Conservation (phyloP, 2,329 filamentous ascomycete species). For the Monosporascus sp. region DNA sequence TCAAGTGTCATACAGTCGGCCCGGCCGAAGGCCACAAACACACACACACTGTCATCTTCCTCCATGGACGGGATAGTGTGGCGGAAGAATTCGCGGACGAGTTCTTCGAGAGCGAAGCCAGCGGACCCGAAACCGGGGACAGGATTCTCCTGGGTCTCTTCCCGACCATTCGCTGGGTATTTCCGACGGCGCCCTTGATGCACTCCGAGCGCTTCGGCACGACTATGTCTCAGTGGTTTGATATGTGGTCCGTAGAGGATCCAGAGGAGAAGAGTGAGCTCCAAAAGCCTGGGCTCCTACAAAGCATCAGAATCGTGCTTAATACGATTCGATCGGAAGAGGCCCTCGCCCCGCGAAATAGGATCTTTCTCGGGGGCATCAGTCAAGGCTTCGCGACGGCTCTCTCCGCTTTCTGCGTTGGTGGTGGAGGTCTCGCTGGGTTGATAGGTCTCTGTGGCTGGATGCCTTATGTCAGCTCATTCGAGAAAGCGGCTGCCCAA, state of each 20-base stretch:
- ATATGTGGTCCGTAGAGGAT: constrained; percentile 48
- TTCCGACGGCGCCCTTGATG: constrained; percentile 16
- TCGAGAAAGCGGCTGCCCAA: no score
- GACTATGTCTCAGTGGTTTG: constrained; percentile 26
- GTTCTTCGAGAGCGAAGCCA: constrained; percentile 33
- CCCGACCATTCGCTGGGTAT: constrained; percentile 24
- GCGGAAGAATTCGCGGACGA: constrained; percentile 33
- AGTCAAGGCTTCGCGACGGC: constrained; percentile 27
- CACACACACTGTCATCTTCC: constrained; percentile 40
- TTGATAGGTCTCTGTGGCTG: constrained; percentile 25
- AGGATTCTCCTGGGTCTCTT: constrained; percentile 18
- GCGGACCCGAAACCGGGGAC: constrained; percentile 9
- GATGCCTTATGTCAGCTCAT: constrained; percentile 12
- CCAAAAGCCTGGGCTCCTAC: constrained; percentile 16
- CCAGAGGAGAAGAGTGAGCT: constrained; percentile 27
- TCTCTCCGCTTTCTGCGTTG: constrained; percentile 7
- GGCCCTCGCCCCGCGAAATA: constrained; percentile 10
- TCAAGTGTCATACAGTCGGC: no score
- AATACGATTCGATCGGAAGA: constrained; percentile 18
- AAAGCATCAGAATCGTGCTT: constrained; percentile 15
- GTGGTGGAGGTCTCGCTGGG: constrained; percentile 14
- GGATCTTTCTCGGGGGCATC: constrained; percentile 26
- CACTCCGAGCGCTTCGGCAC: constrained; percentile 16
- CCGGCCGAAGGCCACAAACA: constrained; percentile 17
- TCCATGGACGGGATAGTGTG: constrained; percentile 39